These are phyloP conservation scores for Haplosporangium sp. DNA, from an alignment of 371 early-diverging fungal species.

Conservation along the genomic window DNA sequence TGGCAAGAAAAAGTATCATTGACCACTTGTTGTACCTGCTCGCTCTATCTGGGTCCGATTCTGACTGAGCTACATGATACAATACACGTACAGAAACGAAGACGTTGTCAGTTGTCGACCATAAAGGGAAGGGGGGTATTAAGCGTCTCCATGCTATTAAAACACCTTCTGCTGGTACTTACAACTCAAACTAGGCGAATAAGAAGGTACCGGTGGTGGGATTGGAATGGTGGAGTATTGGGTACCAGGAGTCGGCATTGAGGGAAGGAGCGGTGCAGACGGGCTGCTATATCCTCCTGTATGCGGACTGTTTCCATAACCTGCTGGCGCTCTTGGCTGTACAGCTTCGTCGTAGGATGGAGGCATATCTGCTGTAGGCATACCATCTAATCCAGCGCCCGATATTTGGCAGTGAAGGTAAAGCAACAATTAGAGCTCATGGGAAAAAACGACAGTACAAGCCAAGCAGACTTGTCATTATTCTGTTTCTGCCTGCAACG, in stretches of 20 bases:
- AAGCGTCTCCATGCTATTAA: not conserved
- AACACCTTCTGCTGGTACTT: not conserved
- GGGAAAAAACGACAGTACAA: not conserved
- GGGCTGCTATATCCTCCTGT: conserved; percentile 4
- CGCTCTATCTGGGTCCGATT: conserved; percentile 2
- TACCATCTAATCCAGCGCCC: not conserved
- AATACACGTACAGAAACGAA: not conserved
- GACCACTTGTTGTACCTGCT: conserved; percentile 19
- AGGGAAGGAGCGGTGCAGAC: conserved; percentile 13
- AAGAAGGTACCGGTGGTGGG: not conserved
- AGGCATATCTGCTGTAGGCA: conserved; percentile 2
- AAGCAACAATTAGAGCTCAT: not conserved
- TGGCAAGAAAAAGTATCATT: conserved; percentile 12
- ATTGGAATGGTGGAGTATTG: conserved; percentile 19
- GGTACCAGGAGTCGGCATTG: not conserved
- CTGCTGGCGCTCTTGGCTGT: conserved; percentile 5
- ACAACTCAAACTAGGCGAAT: not conserved
- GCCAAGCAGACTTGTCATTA: no score
- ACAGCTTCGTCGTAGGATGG: conserved; percentile 33
- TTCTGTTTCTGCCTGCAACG: no score
- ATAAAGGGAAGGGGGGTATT: not conserved
- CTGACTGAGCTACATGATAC: not conserved
- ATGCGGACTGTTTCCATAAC: not conserved
- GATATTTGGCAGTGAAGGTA: not conserved
- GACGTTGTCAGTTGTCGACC: not conserved